Base-by-base conservation (phyloP, 2,329 filamentous ascomycete genomes). In the Fusarium sarcochroum region DNA sequence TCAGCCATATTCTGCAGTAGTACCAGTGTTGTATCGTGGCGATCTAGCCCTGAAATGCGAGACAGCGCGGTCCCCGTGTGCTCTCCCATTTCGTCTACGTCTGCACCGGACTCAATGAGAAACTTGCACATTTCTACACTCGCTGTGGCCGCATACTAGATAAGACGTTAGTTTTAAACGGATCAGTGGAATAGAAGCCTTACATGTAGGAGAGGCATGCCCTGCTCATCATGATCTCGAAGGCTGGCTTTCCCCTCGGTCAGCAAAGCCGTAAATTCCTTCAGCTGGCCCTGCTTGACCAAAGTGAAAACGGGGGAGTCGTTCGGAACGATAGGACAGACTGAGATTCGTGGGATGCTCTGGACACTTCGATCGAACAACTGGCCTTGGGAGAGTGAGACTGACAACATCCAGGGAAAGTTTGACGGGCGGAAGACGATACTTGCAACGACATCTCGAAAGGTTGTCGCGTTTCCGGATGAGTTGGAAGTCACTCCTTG, bases 341-440 rank as follows among this genome's bases (percentile, higher is more conserved):
- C 37, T 0, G 59, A 68, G 32, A 68, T 68, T 4, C 51, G 59
- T 0, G 66, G 66, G 10, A 68, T 68, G 13, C 63, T 64, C 2
- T 68, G 63, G 9, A 64, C 61, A 11, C 59, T 68, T 2, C 51
- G 34, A 42, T 68, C 66, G 17, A 68, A 68, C 3, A 68, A 48
- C 11, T 68, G 63, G 1, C 63, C 66, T 21, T 68, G 66, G 0
- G 66, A 64, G 2, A 68, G 42, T 1, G 64, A 68, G 8, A 64
- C 48, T 1, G 50, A 57, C 4, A 68, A 50, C 30, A 60, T 53
- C 47, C 58, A 68, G 0, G 35, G 23, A 3, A 35, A 60, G 0
- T 21, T 25, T 1, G 51, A 51, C 7, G 66, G 63, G 0, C 66
- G 66, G 18, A 68, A 68, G 4, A 49, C 40, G 6, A 68, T 57